Conservation (phyloP, 2,329 filamentous ascomycete species). For the Penicillium sp. region DNA sequence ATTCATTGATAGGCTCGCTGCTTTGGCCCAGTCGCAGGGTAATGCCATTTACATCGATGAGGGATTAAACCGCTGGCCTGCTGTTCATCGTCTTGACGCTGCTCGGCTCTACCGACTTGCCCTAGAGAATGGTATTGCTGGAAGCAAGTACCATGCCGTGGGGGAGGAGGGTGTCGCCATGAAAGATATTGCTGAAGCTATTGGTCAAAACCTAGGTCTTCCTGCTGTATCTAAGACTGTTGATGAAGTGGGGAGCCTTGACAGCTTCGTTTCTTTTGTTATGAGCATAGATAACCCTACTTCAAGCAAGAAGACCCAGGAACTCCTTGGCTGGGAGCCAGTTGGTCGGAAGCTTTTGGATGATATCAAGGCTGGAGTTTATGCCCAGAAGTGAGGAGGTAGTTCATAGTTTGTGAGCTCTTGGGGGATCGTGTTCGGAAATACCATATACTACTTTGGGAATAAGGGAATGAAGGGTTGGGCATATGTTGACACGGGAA, state of each 20-base stretch:
- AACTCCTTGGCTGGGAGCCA: slow-evolving; percentile 39
- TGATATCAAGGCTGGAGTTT: slow-evolving; percentile 32
- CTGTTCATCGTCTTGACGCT: slow-evolving; percentile 42
- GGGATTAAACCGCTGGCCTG: slow-evolving; percentile 40
- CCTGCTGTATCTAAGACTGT: slow-evolving; percentile 30
- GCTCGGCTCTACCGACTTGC: slow-evolving; percentile 40
- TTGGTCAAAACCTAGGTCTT: slow-evolving; percentile 39
- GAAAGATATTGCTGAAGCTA: slow-evolving; percentile 38
- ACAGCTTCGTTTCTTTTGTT: slow-evolving; percentile 29
- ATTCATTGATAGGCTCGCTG: slow-evolving; percentile 32
- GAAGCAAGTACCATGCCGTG: slow-evolving; percentile 40
- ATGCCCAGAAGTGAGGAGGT: slow-evolving; percentile 7
- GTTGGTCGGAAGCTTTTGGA: slow-evolving; percentile 26
- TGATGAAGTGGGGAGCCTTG: slow-evolving; percentile 34
- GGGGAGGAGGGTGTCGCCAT: slow-evolving; percentile 37
- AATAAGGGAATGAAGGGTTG: background rate
- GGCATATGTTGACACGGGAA: background rate
- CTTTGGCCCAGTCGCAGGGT: slow-evolving; percentile 29
- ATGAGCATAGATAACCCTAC: slow-evolving; percentile 33
- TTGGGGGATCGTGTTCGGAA: background rate
- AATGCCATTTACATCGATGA: slow-evolving; percentile 38
- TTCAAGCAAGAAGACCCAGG: slow-evolving; percentile 39
- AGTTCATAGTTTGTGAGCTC: background rate
- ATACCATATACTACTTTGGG: background rate
- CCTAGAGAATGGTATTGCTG: slow-evolving; percentile 40